These are phyloP conservation scores for Fusarium citri DNA, from an alignment of 2,329 filamentous ascomycete species.

Conservation along the genomic window DNA sequence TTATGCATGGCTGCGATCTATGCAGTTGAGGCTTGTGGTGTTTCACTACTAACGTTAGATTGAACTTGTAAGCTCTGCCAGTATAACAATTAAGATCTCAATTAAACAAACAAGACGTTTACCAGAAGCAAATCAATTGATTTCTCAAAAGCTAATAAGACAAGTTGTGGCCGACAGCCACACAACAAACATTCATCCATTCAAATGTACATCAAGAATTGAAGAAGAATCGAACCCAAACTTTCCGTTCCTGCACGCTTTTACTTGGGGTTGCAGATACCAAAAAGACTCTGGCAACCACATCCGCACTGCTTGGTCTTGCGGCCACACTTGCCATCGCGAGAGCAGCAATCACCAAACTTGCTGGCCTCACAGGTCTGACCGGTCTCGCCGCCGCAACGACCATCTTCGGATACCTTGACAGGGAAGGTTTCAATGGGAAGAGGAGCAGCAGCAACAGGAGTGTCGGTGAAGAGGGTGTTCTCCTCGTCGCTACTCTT, in stretches of 20 bases:
- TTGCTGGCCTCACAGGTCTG: conserved; percentile 56
- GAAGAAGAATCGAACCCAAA: conserved; percentile 31
- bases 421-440: conserved; percentile 34
- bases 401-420: conserved; percentile 54
- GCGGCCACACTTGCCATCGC: conserved; percentile 54
- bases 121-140: conserved; percentile 19
- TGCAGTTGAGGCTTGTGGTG: background rate
- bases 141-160: conserved; percentile 14
- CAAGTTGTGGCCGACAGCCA: conserved; percentile 12
- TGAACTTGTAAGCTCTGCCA: background rate
- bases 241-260: background rate
- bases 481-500: conserved; percentile 13
- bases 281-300: conserved; percentile 53
- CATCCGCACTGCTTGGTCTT: conserved; percentile 52
- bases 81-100: background rate
- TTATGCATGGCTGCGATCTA: background rate
- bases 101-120: background rate
- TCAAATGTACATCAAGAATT: conserved; percentile 44
- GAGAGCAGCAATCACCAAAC: conserved; percentile 59
- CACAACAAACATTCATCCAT: conserved; percentile 26
- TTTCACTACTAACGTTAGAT: background rate
- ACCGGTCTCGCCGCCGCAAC: conserved; percentile 54
- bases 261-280: conserved; percentile 46
- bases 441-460: conserved; percentile 6
- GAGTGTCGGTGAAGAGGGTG: conserved; percentile 25